Conservation (phyloP, 1,139 yeast species). For the Candida sp. region DNA sequence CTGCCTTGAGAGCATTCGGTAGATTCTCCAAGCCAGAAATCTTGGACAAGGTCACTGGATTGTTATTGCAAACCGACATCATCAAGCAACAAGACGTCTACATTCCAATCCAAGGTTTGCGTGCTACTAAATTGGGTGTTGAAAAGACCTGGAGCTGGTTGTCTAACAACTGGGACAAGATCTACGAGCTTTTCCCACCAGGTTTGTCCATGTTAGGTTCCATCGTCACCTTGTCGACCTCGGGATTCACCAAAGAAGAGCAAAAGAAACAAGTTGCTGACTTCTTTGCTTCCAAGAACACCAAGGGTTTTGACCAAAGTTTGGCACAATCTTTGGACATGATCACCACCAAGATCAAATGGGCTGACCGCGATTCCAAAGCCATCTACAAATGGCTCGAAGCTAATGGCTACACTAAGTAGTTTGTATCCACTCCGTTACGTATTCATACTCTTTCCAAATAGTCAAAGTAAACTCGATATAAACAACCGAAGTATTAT, state of each 20-base stretch:
- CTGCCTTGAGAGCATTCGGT: conserved; percentile 81
- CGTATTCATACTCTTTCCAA: neutral
- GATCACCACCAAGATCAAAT: conserved; percentile 61
- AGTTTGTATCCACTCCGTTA: neutral
- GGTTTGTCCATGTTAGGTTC: conserved; percentile 79
- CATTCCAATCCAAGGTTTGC: conserved; percentile 76
- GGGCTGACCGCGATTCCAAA: conserved; percentile 68
- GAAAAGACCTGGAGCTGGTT: conserved; percentile 80
- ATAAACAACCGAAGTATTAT: neutral
- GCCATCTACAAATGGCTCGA: conserved; percentile 59
- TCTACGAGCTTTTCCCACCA: conserved; percentile 76
- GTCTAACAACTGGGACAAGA: conserved; percentile 70
- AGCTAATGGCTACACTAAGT: conserved; percentile 44
- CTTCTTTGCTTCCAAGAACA: conserved; percentile 65
- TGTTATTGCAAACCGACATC: conserved; percentile 68
- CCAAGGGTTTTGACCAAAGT: conserved; percentile 76
- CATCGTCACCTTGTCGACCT: conserved; percentile 63
- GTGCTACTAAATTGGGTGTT: conserved; percentile 65
- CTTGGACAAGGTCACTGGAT: conserved; percentile 61
- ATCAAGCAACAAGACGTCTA: conserved; percentile 84
- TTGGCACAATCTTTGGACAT: conserved; percentile 75
- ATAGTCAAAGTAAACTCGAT: neutral
- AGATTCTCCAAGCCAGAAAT: conserved; percentile 61
- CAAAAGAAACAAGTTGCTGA: conserved; percentile 48
- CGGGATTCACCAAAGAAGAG: conserved; percentile 67